Conservation (phyloP, 2,329 filamentous ascomycete genomes). For the Xenoacremonium recifei region DNA sequence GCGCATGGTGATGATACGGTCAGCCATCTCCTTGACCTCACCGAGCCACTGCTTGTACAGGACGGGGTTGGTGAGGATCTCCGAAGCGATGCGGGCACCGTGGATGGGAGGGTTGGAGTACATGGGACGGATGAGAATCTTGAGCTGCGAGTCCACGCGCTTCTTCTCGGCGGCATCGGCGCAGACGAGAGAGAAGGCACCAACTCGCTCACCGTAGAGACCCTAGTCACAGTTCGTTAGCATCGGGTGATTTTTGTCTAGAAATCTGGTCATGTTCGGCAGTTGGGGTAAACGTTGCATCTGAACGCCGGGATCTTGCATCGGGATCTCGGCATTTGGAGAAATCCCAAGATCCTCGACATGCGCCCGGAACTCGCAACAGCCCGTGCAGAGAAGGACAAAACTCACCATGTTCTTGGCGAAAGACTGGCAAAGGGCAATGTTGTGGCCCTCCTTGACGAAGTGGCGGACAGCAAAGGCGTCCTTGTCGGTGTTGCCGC, state of each 20-base stretch:
- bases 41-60: conserved; percentile 93
- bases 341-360: background rate
- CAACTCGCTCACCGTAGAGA: conserved; percentile 97
- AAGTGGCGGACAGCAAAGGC: conserved; percentile 94
- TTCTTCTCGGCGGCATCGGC: conserved; percentile 87
- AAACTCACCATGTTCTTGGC: conserved; percentile 93
- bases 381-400: background rate
- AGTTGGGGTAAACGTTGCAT: no score
- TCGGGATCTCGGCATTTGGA: background rate
- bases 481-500: conserved; percentile 86
- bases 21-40: conserved; percentile 98
- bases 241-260: no score
- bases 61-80: conserved; percentile 82
- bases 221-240: conserved; percentile 53
- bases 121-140: conserved; percentile 93
- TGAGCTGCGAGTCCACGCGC: conserved; percentile 94
- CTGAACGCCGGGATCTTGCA: no score
- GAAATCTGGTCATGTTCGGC: no score
- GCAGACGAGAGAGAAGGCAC: conserved; percentile 91
- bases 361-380: background rate
- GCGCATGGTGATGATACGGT: conserved; percentile 98
- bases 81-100: conserved; percentile 88
- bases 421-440: conserved; percentile 88
- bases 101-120: conserved; percentile 99
- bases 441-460: conserved; percentile 85